A percentile compares a stretch with the other conserved stretches of the same genome.
phyloP scores from a whole-genome alignment of 495 filamentous ascomycete species.

The Podospora sp. region DNA sequence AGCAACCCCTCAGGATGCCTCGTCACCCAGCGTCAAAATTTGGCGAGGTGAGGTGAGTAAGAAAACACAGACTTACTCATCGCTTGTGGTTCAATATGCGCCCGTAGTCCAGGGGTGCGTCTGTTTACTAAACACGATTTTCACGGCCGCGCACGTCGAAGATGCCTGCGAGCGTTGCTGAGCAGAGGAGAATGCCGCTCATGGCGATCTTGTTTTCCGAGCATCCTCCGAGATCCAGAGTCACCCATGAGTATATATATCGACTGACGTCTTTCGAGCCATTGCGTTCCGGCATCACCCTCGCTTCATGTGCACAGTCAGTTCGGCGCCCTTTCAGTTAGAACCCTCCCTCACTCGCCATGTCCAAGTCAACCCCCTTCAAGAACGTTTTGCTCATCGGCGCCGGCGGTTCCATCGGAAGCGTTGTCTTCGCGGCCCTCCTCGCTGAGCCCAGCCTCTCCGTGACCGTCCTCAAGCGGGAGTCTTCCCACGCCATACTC shows the following conservation, averaged over 20 bases:
- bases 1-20: not conserved
- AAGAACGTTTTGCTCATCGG: constrained; percentile 35
- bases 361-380: constrained; percentile 21
- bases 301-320: not conserved
- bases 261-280: no score
- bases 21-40: not conserved
- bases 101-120: not conserved
- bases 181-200: no score
- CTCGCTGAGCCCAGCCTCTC: constrained; percentile 27
- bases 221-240: no score
- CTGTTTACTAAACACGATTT: not conserved
- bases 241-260: no score
- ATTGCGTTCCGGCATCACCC: no score
- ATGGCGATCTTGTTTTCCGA: no score
- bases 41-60: not conserved
- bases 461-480: constrained; percentile 31
- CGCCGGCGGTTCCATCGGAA: constrained; percentile 31
- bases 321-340: not conserved
- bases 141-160: not conserved
- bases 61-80: not conserved
- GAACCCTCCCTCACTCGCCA: not conserved
- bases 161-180: no score
- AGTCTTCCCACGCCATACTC: constrained; percentile 30
- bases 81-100: not conserved
- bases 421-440: constrained; percentile 29